These are phyloP conservation scores for Globisporangium sylvaticum DNA, from an alignment of 352 stramenopile genomes.

Conservation along the genomic window DNA sequence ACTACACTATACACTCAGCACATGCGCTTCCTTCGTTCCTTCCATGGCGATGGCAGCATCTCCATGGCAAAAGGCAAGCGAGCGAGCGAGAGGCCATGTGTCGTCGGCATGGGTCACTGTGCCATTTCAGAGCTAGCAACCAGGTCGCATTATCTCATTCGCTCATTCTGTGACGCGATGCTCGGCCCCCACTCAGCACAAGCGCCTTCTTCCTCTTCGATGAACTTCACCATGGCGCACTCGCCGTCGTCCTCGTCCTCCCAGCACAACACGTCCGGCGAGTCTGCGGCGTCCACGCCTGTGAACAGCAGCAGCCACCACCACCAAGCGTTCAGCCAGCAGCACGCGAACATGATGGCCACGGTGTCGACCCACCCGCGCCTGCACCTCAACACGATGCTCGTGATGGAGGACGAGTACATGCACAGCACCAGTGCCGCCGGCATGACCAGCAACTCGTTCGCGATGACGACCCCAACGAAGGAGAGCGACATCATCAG, in stretches of 20 bases:
- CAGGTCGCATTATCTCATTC: constrained; percentile 3
- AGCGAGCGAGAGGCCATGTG: neutral
- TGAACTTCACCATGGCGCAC: neutral
- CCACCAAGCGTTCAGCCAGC: constrained; percentile 9
- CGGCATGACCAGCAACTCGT: constrained; percentile 7
- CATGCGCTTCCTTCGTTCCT: too few species aligned
- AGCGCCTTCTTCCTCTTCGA: neutral
- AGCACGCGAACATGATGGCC: neutral
- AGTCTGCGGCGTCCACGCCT: constrained; percentile 8
- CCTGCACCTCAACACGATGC: constrained; percentile 27
- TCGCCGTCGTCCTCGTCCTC: neutral
- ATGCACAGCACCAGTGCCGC: constrained; percentile 23
- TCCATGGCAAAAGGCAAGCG: too few species aligned
- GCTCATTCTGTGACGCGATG: neutral
- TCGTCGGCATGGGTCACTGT: constrained; percentile 20
- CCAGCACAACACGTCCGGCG: constrained; percentile 6
- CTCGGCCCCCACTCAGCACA: neutral
- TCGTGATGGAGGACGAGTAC: constrained; percentile 36
- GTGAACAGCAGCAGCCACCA: neutral
- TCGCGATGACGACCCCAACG: constrained; percentile 29
- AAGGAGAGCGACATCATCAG: constrained; percentile 13
- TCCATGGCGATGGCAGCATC: too few species aligned
- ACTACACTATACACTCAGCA: too few species aligned
- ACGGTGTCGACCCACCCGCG: constrained; percentile 6
- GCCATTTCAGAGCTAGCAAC: constrained; percentile 26